Base-by-base conservation (phyloP, 306 rosid genomes). In the Mimosa bimucronata region DNA sequence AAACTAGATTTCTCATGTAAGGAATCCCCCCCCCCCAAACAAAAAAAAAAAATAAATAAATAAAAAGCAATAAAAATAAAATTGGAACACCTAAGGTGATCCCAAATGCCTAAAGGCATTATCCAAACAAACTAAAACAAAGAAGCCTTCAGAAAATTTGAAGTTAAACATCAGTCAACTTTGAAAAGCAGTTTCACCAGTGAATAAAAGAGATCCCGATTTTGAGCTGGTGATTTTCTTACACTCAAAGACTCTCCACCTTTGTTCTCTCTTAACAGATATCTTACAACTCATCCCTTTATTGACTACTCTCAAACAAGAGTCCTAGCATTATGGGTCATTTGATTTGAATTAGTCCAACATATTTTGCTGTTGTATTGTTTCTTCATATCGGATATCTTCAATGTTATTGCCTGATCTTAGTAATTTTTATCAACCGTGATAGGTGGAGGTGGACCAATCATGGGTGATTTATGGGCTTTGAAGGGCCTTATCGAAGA, bases 401-500 rank as follows among this genome's bases (percentile, higher is more conserved):
- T 69, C 26, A 30, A 28, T 48, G 55, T 55, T 74, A 45, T 70
- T 79, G 14, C 75, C 85, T 92, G 78, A 88, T 81, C 52, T 64
- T 75, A 64, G 67, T 83, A 53, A 72, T 65, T 38, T 31, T 61
- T 64, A 82, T 74, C 81, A 58, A 76, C 80, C 79, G 61, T 44
- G 79, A 81, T 81, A 95, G 98, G 98, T 77, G 98, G 98, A 66
- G 97, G 98, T 44, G 98, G 98, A 83, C 96, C 98, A n/a, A 92
- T 95, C 69, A 88, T 95, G 98, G 94, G 97, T 75, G 98, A 94
- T 87, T 91, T 95, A 81, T 95, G 98, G 98, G 98, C 98, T 37
- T 85, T 95, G 88, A 95, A 92, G 85, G 98, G 98, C 80, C 92
- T 95, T 61, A 86, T 95, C 67, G 98, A 90, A 73, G 98, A 87